phyloP scores from a whole-genome alignment of 257 asterid species.

The Rauvolfia tetraphylla region DNA sequence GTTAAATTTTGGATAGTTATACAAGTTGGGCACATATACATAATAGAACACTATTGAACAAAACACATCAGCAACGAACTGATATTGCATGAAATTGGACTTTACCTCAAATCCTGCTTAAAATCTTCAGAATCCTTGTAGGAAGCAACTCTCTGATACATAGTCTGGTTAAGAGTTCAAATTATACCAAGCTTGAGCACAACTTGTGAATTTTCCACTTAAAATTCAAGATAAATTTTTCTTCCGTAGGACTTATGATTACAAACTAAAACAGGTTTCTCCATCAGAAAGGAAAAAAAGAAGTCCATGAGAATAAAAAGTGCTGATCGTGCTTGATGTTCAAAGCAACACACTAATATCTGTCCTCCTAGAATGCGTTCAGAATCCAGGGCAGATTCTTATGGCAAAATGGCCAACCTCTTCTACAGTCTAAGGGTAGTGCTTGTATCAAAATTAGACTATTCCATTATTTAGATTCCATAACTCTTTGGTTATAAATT shows the following conservation, averaged over 20 bases:
- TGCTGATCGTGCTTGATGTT: background rate
- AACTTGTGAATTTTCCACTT: background rate
- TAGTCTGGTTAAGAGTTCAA: constrained; percentile 44
- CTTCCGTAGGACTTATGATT: too few species aligned
- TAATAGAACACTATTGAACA: background rate
- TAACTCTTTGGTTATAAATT: too few species aligned
- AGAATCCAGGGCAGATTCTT: background rate
- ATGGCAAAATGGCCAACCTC: too few species aligned
- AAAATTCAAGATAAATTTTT: background rate
- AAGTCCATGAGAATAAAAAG: background rate
- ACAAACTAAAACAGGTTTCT: too few species aligned
- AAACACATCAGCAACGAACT: background rate
- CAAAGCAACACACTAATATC: background rate
- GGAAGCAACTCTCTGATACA: constrained; percentile 55
- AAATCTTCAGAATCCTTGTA: constrained; percentile 68
- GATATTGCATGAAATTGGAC: constrained; percentile 14
- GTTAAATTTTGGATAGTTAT: too few species aligned
- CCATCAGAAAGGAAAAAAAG: too few species aligned
- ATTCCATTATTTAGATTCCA: too few species aligned
- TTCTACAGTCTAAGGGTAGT: too few species aligned
- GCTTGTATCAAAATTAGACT: too few species aligned
- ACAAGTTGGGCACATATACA: background rate
- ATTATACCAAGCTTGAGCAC: constrained; percentile 9
- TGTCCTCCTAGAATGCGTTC: too few species aligned
- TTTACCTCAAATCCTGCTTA: constrained; percentile 68